These are phyloP conservation scores for Phycomyces blakesleeanus DNA, from an alignment of 192 early-diverging fungal genomes.

Conservation along the genomic window DNA sequence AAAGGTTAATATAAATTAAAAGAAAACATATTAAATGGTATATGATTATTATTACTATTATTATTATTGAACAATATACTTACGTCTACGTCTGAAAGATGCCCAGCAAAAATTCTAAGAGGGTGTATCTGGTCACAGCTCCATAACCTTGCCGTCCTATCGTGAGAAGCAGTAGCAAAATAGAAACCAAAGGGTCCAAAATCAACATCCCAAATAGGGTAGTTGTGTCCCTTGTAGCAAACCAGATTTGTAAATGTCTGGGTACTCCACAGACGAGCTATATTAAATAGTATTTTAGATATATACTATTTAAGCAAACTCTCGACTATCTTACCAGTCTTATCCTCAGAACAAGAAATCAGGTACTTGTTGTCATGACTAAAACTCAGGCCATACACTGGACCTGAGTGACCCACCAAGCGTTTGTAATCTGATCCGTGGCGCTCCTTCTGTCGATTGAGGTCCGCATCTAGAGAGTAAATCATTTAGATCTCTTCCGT, in stretches of 20 bases:
- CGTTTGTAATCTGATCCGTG: conserved; percentile 55
- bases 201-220: conserved; percentile 94
- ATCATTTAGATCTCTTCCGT: neutral
- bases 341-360: conserved; percentile 89
- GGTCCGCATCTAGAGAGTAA: conserved; percentile 42
- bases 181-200: conserved; percentile 91
- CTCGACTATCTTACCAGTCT: conserved; percentile 50
- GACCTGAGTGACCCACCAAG: conserved; percentile 87
- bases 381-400: conserved; percentile 84
- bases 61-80: neutral
- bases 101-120: conserved; percentile 95
- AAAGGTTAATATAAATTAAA: too few relatives aligned
- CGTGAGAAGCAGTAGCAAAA: conserved; percentile 95
- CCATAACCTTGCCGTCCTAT: conserved; percentile 94
- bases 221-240: conserved; percentile 94
- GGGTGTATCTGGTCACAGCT: conserved; percentile 95
- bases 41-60: too few relatives aligned
- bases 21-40: too few relatives aligned
- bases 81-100: conserved; percentile 95
- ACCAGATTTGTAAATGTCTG: conserved; percentile 91
- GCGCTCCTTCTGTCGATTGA: conserved; percentile 58
- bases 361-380: conserved; percentile 83
- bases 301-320: too few relatives aligned
- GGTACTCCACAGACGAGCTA: conserved; percentile 91
- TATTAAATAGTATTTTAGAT: neutral